phyloP scores from a whole-genome alignment of 441 rosid genomes.

The Syzygium malaccense region DNA sequence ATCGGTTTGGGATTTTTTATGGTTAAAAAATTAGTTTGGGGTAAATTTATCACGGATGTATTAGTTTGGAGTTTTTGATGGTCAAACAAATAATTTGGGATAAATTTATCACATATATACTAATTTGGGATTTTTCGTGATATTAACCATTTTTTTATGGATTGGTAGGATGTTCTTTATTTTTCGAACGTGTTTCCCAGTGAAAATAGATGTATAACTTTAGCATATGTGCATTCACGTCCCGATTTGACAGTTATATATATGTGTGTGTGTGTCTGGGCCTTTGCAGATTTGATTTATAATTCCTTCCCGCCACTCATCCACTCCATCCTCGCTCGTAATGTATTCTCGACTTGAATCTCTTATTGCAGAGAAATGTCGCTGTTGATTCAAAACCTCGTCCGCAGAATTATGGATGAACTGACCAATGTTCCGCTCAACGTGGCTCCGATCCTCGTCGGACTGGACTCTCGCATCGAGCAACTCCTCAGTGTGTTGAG shows the following conservation, averaged over 20 bases:
- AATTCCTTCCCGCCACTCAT: neutral
- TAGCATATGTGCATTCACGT: too few relatives aligned
- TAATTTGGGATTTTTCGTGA: too few relatives aligned
- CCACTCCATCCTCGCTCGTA: neutral
- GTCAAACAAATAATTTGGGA: too few relatives aligned
- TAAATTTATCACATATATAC: too few relatives aligned
- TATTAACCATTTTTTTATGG: too few relatives aligned
- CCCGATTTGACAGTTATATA: neutral
- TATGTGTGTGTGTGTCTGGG: neutral
- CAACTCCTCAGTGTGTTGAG: conserved; percentile 18
- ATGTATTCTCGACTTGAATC: neutral
- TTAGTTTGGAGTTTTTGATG: too few relatives aligned
- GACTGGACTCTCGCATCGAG: conserved; percentile 35
- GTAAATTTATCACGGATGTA: too few relatives aligned
- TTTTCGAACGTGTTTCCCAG: too few relatives aligned
- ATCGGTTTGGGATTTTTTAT: too few relatives aligned
- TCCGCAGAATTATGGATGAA: conserved; percentile 28
- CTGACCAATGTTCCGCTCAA: conserved; percentile 34
- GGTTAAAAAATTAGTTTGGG: too few relatives aligned
- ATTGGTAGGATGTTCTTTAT: too few relatives aligned
- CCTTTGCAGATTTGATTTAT: neutral
- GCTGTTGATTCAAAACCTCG: conserved; percentile 21
- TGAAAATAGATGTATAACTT: too few relatives aligned
- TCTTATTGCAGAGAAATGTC: neutral
- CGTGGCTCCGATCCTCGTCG: conserved; percentile 37